phyloP scores from a whole-genome alignment of 495 filamentous ascomycete species.

The Tuber microsphaerosporum region DNA sequence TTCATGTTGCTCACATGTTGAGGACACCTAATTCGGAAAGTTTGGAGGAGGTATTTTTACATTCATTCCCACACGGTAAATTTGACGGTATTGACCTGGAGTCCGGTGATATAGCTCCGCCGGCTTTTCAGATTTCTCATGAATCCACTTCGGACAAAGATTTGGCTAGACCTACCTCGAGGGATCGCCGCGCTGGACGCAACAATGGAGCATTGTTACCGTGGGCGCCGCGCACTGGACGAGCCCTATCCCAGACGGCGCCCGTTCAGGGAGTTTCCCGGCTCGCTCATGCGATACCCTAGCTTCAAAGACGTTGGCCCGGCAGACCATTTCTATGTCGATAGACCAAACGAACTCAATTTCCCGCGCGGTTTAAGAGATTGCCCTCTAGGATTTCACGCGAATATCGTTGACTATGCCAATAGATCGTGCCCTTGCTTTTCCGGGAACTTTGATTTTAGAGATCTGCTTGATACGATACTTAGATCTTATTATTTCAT shows the following conservation, averaged over 20 bases:
- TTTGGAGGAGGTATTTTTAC: constrained; percentile 10
- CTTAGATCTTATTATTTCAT: constrained; percentile 26
- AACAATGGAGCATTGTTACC: constrained; percentile 31
- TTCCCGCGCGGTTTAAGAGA: constrained; percentile 10
- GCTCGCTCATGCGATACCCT: constrained; percentile 13
- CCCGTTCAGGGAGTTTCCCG: constrained; percentile 14
- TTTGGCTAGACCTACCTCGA: constrained; percentile 18
- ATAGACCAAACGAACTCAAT: constrained; percentile 19
- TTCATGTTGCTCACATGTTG: constrained; percentile 30
- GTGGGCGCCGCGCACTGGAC: constrained; percentile 5
- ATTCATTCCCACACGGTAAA: not conserved
- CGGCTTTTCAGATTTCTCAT: constrained; percentile 3
- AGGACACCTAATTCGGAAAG: constrained; percentile 15
- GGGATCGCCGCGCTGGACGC: constrained; percentile 26
- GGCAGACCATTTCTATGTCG: constrained; percentile 11
- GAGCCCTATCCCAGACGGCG: constrained; percentile 13
- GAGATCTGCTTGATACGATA: constrained; percentile 23
- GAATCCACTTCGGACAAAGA: constrained; percentile 11
- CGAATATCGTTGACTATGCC: constrained; percentile 25
- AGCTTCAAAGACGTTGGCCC: constrained; percentile 30
- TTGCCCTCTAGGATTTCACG: constrained; percentile 23
- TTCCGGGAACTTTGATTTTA: constrained; percentile 27
- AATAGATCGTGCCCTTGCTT: constrained; percentile 21
- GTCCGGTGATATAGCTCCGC: not conserved
- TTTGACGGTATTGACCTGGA: not conserved